Percentiles rank a stretch among this genome's conserved stretches.
Evolutionary conservation across 345 rosid genomes (phyloP).

Genomic region (Aegle marmelos): DNA sequence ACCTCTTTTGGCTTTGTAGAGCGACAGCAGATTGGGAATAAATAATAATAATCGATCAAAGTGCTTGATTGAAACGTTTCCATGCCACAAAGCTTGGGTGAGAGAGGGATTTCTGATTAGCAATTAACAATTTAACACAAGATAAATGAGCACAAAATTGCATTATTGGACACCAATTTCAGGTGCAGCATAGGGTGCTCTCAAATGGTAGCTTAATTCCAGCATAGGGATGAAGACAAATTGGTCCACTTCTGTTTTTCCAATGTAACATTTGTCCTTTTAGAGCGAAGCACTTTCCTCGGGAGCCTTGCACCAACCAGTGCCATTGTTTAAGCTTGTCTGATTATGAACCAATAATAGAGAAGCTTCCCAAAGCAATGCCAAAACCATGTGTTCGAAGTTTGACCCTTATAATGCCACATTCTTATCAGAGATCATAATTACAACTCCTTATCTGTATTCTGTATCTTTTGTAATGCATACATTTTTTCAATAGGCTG

Average conservation of each 20-base stretch:
- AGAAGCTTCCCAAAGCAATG: not conserved
- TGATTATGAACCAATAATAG: not conserved
- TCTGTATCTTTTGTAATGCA: not conserved
- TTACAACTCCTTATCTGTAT: not conserved
- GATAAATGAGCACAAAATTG: not conserved
- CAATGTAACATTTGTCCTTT: not conserved
- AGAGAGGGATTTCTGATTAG: not conserved
- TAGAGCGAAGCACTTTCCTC: not conserved
- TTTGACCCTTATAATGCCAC: not conserved
- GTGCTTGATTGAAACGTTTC: not conserved
- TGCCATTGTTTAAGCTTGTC: not conserved
- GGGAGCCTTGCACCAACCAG: not conserved
- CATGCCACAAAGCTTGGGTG: not conserved
- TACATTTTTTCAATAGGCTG: not conserved
- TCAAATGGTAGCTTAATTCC: not conserved
- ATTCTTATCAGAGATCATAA: not conserved
- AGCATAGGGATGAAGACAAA: not conserved
- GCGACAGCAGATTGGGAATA: not conserved
- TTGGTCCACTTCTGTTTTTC: not conserved
- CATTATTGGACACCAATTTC: not conserved
- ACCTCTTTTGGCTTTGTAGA: not conserved
- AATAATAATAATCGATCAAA: no score
- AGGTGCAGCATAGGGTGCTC: not conserved
- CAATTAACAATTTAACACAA: not conserved
- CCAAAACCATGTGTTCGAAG: not conserved